Base-by-base conservation (phyloP, 768 basidiomycete species). In the Leccinum boreale region DNA sequence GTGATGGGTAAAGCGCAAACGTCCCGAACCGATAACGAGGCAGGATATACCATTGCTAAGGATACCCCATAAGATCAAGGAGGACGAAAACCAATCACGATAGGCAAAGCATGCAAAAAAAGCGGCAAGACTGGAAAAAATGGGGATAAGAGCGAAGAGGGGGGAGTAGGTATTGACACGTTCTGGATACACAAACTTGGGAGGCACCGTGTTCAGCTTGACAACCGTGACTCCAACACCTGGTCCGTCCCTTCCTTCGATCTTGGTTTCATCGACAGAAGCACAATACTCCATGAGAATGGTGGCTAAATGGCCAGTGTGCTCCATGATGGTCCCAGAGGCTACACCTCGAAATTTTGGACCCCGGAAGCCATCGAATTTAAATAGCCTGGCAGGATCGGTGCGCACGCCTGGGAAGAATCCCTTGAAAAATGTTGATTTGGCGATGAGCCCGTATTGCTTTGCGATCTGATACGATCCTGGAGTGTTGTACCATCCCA, bases 401-500 rank as follows among this genome's bases (percentile, higher is more conserved):
- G 53, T 59, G 44, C 64, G 55, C 36, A 57, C 33, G 23, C 58
- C 60, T 7, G 58, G 60, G 23, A 61, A 61, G 7, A 50, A 12
- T n/a, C 55, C 55, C 35, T 46, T 52, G 54, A 53, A 64, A 35
- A 72, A 0, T 5, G 58, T 14, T 5, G 50, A 67, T 28, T 57
- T 62, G 33, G 66, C 61, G 17, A 73, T 47, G 6, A 33, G 55
- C 11, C 67, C 66, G n/a, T 67, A 67, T 24, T 58, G 62, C 57
- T 62, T 72, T 21, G 67, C 71, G 19, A 70, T 61, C 8, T 58
- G 61, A 55, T 64, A 68, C n/a, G 67, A 62, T 35, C 73, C 73
- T 5, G 73, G 73, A 7, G 73, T 66, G 50, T 74, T 74, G 55
- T 73, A 73, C 68, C 67, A 73, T 2, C 73, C 73, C 12, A 70